A percentile compares a stretch with the other conserved stretches of the same genome.
phyloP scores from a whole-genome alignment of 169 alveolate species.

The Perkinsus chesapeaki region DNA sequence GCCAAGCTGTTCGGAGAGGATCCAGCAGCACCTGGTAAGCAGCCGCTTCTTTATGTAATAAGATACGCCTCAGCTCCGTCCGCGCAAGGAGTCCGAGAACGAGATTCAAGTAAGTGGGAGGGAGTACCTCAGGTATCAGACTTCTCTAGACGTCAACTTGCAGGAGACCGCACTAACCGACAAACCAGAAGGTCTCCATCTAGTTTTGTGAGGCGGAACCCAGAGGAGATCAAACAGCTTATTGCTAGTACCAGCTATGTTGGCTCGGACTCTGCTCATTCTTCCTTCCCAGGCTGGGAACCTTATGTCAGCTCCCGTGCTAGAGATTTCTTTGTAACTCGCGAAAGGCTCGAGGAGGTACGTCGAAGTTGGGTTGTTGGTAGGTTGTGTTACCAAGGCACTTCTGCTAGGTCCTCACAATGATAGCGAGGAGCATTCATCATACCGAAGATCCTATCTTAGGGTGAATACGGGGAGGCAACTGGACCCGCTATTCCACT shows the following conservation, averaged over 20 bases:
- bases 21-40: neutral
- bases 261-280: neutral
- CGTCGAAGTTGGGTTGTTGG: neutral
- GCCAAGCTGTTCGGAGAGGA: neutral
- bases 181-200: neutral
- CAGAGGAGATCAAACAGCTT: neutral
- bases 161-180: neutral
- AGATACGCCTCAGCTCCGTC: neutral
- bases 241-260: neutral
- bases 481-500: neutral
- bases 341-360: neutral
- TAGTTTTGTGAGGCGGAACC: neutral
- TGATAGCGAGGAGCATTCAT: neutral
- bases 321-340: neutral
- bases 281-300: neutral
- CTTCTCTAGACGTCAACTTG: neutral
- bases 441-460: neutral
- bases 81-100: neutral
- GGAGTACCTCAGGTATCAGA: neutral
- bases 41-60: neutral
- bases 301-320: neutral
- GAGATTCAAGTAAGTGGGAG: neutral
- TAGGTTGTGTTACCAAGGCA: neutral
- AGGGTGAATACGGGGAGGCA: neutral
- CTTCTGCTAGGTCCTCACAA: neutral